phyloP scores from a whole-genome alignment of 2,329 filamentous ascomycete genomes.

The Fusarium oxysporum region DNA sequence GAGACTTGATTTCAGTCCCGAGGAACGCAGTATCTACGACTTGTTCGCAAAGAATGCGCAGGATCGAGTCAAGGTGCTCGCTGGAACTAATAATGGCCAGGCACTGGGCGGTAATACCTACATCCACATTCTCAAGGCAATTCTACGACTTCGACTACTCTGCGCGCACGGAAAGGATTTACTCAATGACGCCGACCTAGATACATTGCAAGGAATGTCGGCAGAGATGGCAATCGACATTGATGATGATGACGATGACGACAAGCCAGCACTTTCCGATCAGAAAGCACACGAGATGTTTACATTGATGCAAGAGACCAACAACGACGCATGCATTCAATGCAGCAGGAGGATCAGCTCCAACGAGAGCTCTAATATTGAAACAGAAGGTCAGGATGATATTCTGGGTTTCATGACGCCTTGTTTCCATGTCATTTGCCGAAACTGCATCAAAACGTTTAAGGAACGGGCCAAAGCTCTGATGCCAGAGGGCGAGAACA shows the following conservation, averaged over 20 bases:
- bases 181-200: conserved; percentile 84
- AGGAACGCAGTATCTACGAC: conserved; percentile 84
- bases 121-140: conserved; percentile 91
- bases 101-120: conserved; percentile 87
- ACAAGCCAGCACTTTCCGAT: conserved; percentile 68
- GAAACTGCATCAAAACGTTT: conserved; percentile 74
- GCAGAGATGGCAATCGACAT: conserved; percentile 88
- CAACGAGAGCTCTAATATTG: conserved; percentile 66
- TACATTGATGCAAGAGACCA: conserved; percentile 83
- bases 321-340: conserved; percentile 76
- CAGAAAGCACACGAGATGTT: conserved; percentile 88
- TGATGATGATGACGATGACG: conserved; percentile 78
- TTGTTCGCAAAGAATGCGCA: conserved; percentile 85
- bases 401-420: conserved; percentile 83
- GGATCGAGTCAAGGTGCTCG: conserved; percentile 82
- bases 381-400: conserved; percentile 70
- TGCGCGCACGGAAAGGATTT: conserved; percentile 96
- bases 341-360: conserved; percentile 75
- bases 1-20: conserved; percentile 77
- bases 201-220: conserved; percentile 83
- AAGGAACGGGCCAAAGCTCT: conserved; percentile 62
- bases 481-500: conserved; percentile 51
- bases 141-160: conserved; percentile 87
- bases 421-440: conserved; percentile 89
- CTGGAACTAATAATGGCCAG: conserved; percentile 66